Percentiles rank a stretch among this genome's conserved stretches.
Conservation (phyloP, 805 yeast genomes). For the Saturnispora sekii region DNA sequence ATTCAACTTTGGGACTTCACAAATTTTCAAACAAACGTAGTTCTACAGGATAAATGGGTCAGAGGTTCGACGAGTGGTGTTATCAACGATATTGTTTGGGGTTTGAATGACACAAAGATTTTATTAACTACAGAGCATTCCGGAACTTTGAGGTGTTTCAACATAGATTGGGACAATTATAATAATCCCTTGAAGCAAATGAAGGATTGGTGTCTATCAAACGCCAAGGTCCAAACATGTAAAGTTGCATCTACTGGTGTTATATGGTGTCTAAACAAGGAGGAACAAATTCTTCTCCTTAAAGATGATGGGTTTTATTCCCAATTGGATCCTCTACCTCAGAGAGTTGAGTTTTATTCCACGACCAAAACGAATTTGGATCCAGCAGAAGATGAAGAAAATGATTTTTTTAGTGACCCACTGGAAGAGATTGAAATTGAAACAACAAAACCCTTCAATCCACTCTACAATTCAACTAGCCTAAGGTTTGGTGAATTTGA, state of each 20-base stretch:
- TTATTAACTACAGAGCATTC: slow-evolving; percentile 43
- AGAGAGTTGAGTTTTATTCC: too few species aligned
- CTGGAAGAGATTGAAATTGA: slow-evolving; percentile 38
- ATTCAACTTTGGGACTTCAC: slow-evolving; percentile 57
- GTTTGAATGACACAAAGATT: slow-evolving; percentile 32
- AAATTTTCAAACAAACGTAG: slow-evolving; percentile 38
- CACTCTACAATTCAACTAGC: slow-evolving; percentile 19
- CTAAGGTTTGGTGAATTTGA: slow-evolving; percentile 18
- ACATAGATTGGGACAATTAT: slow-evolving; percentile 26
- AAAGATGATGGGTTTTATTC: too few species aligned
- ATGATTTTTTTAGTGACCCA: slow-evolving; percentile 31
- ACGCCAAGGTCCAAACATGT: too few species aligned
- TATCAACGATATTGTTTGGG: slow-evolving; percentile 46
- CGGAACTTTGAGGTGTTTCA: slow-evolving; percentile 59
- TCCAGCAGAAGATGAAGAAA: neutral
- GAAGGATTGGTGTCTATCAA: too few species aligned
- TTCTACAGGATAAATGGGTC: slow-evolving; percentile 45
- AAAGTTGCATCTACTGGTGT: too few species aligned
- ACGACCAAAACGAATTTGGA: too few species aligned
- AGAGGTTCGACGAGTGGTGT: slow-evolving; percentile 57
- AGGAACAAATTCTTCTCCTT: too few species aligned
- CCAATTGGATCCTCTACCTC: too few species aligned
- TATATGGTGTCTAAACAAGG: too few species aligned
- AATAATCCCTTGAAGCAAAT: neutral
- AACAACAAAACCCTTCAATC: slow-evolving; percentile 32